Percentiles rank a stretch among this genome's conserved stretches.
These are phyloP conservation scores for Craterostigma plantagineum DNA, from an alignment of 257 asterid species.

Conservation along the genomic window DNA sequence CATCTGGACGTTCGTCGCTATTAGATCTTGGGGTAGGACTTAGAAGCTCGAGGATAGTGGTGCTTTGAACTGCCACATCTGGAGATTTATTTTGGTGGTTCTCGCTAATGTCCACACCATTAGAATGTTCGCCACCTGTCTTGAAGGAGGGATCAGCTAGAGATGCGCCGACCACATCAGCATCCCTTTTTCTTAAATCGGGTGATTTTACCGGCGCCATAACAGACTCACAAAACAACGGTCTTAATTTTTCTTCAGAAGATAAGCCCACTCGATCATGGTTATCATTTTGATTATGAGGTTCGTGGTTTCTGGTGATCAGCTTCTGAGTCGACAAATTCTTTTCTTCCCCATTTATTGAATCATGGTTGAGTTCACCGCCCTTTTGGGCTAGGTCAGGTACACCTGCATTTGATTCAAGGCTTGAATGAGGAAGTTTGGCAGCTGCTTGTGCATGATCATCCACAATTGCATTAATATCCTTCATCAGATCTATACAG, in stretches of 20 bases:
- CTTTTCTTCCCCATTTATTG: slow-evolving; percentile 17
- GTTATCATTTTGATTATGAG: slow-evolving; percentile 13
- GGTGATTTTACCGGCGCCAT: slow-evolving; percentile 10
- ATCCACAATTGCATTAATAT: slow-evolving; percentile 12
- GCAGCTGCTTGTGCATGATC: slow-evolving; percentile 12
- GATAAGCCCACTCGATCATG: slow-evolving; percentile 15
- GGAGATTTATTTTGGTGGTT: no score
- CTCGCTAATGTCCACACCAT: no score
- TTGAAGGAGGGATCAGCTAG: no score
- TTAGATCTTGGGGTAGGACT: slow-evolving; percentile 30
- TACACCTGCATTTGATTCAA: slow-evolving; percentile 6
- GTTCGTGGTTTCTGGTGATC: slow-evolving; percentile 10
- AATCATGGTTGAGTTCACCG: slow-evolving; percentile 12
- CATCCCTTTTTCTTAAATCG: slow-evolving; percentile 11
- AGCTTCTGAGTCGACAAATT: slow-evolving; percentile 14
- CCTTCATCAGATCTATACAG: slow-evolving; percentile 32
- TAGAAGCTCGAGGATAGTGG: slow-evolving; percentile 13
- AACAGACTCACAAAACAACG: slow-evolving; percentile 14
- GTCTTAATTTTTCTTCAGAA: slow-evolving; percentile 23
- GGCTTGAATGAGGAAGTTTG: slow-evolving; percentile 15
- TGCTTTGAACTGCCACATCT: no score
- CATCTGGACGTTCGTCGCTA: slow-evolving; percentile 20
- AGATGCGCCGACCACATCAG: no score
- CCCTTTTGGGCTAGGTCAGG: slow-evolving; percentile 12
- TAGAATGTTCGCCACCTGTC: no score